Base-by-base conservation (phyloP, 202 grass and related monocot species). In the Setaria viridis region DNA sequence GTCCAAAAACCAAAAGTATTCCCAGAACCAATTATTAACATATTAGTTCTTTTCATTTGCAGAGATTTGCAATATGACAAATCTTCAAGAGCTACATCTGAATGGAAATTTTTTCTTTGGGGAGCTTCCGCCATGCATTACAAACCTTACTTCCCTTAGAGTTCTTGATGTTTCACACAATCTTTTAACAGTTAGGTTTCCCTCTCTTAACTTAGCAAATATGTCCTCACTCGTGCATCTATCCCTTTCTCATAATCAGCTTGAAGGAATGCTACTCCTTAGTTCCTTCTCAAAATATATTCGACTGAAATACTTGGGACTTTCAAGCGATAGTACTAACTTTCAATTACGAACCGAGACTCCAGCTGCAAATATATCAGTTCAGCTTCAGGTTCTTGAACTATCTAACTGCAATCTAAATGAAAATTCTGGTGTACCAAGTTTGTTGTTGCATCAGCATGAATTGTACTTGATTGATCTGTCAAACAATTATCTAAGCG, bases 361-460 rank as follows among this genome's bases (percentile, higher is more conserved):
- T 70, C 81, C 32, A 54, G n/a, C 21, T 32, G 7, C 10, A 9
- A 32, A 81, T 86, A 11, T 80, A 6, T 79, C 70, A 5, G 29
- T 57, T 9, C 69, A 82, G 47, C 77, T 89, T 86, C 12, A 86
- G 7, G 30, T 34, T 4, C 29, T 89, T 58, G 70, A 77, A 45
- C 41, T 90, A 8, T 13, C 50, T 5, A 72, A 82, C 51, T 90
- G 88, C 76, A 86, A 68, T 29, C 25, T 90, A 5, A 56, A 86
- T 80, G 33, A 2, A 0, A 80, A 70, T 34, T 79, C 13, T 49
- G 20, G 3, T 7, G 6, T 20, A 19, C 4, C 69, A 11, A 77
- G 47, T 29, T 82, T 89, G 0, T 55, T 82, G 5, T 80, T 20
- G 2, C 70, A 49, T 67, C 81, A 85, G 57, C 64, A 80, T 59